Evolutionary conservation across 768 basidiomycete genomes (phyloP).

Genomic region (Chalciporus piperatus): DNA sequence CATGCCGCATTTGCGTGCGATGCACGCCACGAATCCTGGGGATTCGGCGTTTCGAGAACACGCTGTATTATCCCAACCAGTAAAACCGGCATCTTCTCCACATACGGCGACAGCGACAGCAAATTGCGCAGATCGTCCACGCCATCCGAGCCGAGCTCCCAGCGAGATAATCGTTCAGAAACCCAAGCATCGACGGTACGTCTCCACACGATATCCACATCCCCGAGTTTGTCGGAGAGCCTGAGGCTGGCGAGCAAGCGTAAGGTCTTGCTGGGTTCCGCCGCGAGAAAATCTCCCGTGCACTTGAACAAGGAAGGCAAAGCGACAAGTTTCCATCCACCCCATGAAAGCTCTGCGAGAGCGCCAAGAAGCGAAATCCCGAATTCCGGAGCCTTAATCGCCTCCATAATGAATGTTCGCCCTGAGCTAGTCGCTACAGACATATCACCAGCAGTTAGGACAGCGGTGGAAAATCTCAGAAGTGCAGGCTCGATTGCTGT

Average conservation of each 20-base stretch:
- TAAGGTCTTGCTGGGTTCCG: conserved; percentile 41
- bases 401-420: conserved; percentile 42
- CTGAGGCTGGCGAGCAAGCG: conserved; percentile 51
- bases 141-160: conserved; percentile 38
- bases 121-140: conserved; percentile 56
- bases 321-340: conserved; percentile 72
- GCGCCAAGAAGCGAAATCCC: conserved; percentile 55
- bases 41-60: conserved; percentile 31
- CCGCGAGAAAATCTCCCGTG: conserved; percentile 44
- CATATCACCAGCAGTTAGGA: conserved; percentile 43
- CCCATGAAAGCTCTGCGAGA: conserved; percentile 66
- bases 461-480: conserved; percentile 32
- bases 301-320: conserved; percentile 56
- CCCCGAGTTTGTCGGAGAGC: conserved; percentile 47
- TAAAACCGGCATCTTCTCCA: conserved; percentile 42
- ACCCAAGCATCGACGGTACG: conserved; percentile 52
- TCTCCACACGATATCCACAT: conserved; percentile 60
- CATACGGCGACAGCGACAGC: conserved; percentile 49
- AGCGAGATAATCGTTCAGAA: conserved; percentile 39
- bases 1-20: conserved; percentile 46
- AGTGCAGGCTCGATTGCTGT: conserved; percentile 30
- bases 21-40: conserved; percentile 32
- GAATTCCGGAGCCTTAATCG: conserved; percentile 35
- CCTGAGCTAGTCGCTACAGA: conserved; percentile 37
- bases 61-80: conserved; percentile 46